A percentile compares a stretch with the other conserved stretches of the same genome.
phyloP scores from a whole-genome alignment of 148 eudicot genomes.

The Euryodendron excelsum region DNA sequence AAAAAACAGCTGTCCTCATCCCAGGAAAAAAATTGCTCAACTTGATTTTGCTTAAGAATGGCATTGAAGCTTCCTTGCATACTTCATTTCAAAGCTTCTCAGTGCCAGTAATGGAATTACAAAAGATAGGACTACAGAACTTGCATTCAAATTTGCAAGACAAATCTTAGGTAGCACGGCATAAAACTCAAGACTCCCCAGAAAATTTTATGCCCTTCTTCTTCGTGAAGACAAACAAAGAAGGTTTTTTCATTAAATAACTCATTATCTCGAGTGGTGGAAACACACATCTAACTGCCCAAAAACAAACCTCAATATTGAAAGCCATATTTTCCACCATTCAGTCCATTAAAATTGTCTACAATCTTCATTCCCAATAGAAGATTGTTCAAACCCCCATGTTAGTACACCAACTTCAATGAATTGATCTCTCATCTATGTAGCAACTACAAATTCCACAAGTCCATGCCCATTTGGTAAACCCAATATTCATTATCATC shows the following conservation, averaged over 20 bases:
- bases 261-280: background rate
- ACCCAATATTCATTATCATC: too few species aligned
- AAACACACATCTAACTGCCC: background rate
- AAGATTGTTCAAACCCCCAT: background rate
- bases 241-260: background rate
- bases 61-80: background rate
- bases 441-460: background rate
- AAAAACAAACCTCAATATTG: background rate
- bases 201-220: background rate
- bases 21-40: constrained; percentile 5
- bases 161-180: too few species aligned
- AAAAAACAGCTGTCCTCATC: background rate
- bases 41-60: background rate
- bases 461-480: background rate
- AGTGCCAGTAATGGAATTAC: background rate
- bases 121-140: background rate
- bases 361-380: background rate
- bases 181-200: background rate
- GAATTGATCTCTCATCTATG: background rate
- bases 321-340: background rate
- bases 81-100: too few species aligned
- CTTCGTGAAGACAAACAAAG: background rate
- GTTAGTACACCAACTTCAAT: background rate
- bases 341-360: background rate
- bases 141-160: too few species aligned